These are phyloP conservation scores for Gastroboletus turbinatus DNA, from an alignment of 1,284 basidiomycete genomes.

Conservation along the genomic window DNA sequence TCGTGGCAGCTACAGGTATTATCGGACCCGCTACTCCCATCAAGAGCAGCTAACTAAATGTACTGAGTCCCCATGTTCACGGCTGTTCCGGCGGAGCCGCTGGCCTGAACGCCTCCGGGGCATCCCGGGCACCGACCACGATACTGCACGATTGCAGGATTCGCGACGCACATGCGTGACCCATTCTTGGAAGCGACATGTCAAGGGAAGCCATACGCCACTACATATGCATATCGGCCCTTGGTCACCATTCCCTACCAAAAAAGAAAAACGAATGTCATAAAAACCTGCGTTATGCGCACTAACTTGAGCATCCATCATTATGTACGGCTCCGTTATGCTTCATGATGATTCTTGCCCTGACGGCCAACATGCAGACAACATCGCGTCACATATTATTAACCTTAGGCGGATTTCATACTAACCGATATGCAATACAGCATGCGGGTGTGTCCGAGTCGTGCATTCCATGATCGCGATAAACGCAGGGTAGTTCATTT, in stretches of 20 bases:
- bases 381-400: not conserved
- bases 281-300: not conserved
- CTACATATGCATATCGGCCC: too few species aligned
- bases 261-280: not conserved
- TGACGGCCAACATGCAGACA: not conserved
- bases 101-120: not conserved
- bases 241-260: not conserved
- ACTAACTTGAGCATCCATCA: not conserved
- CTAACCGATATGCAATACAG: not conserved
- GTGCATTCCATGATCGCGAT: not conserved
- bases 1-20: not conserved
- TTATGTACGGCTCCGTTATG: not conserved
- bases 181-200: not conserved
- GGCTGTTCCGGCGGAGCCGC: not conserved
- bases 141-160: not conserved
- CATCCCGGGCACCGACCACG: not conserved
- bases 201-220: not conserved
- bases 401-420: not conserved
- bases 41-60: not conserved
- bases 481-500: slow-evolving; percentile 1
- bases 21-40: not conserved
- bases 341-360: not conserved
- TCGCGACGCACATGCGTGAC: not conserved
- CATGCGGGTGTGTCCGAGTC: too few species aligned
- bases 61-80: not conserved